A percentile compares a stretch with the other conserved stretches of the same genome.
Conservation (phyloP, 208 protist genomes). For the Porcisia hertigi region DNA sequence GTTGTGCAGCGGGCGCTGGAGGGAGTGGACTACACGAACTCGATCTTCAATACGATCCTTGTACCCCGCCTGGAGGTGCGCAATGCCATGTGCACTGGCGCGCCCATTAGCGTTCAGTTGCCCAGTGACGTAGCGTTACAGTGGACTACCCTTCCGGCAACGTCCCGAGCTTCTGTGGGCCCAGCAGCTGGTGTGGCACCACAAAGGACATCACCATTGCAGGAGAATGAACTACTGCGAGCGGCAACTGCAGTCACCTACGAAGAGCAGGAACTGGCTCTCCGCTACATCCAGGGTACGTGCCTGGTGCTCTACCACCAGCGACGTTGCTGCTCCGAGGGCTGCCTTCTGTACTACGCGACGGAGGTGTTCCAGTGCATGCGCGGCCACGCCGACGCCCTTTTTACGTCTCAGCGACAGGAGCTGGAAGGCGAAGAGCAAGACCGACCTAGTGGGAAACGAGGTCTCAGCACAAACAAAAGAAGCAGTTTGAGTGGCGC, state of each 20-base stretch:
- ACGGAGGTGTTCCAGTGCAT: slow-evolving; percentile 83
- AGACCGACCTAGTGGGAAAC: slow-evolving; percentile 4
- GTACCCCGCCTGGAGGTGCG: slow-evolving; percentile 56
- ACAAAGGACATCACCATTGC: background rate
- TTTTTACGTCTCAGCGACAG: slow-evolving; percentile 48
- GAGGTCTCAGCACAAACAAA: slow-evolving; percentile 11
- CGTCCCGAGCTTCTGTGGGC: background rate
- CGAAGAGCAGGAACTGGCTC: slow-evolving; percentile 80
- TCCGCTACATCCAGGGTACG: slow-evolving; percentile 82
- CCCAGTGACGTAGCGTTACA: slow-evolving; percentile 31
- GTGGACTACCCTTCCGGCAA: slow-evolving; percentile 36
- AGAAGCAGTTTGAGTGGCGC: background rate
- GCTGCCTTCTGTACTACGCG: slow-evolving; percentile 73
- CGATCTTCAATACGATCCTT: slow-evolving; percentile 68
- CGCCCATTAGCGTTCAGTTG: slow-evolving; percentile 41
- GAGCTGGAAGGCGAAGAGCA: slow-evolving; percentile 22
- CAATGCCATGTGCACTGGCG: slow-evolving; percentile 49
- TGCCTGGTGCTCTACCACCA: slow-evolving; percentile 75
- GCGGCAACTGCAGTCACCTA: slow-evolving; percentile 69
- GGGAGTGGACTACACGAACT: slow-evolving; percentile 54
- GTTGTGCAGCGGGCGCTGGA: slow-evolving; percentile 64
- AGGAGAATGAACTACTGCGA: slow-evolving; percentile 31
- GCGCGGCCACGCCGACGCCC: slow-evolving; percentile 75
- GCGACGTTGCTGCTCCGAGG: slow-evolving; percentile 65
- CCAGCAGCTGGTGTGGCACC: background rate